Base-by-base conservation (phyloP, 2,329 filamentous ascomycete genomes). In the Malbranchea cinnamomea region DNA sequence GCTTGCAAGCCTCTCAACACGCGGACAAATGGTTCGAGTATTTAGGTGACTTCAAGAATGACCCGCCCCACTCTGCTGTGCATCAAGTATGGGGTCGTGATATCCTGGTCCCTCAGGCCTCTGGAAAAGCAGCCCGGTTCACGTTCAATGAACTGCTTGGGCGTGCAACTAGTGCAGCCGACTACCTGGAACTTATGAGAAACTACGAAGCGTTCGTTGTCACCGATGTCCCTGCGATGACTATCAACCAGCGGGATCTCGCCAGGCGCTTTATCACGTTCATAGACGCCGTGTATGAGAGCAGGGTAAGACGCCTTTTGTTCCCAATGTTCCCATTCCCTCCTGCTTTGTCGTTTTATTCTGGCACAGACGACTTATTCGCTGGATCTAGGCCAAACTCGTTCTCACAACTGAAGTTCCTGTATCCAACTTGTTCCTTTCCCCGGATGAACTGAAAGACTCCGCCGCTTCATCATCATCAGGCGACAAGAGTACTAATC, bases 201-300 rank as follows among this genome's bases (percentile, higher is more conserved):
- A 77, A 77, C 42, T 98, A 95, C 54, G 78, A 94, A 37, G 76
- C 85, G 2, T 95, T 98, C 47, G 72, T 98, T 40, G 71, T 98
- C 6, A 93, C 84, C 0, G 79, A 85, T 30, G 75, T 95, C 1
- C 89, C 89, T 0, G 81, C 78, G 4, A 95, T 98, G 89, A 89
- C 78, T 23, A 71, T 83, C 41, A 72, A 73, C 32, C 74, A 84
- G 47, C 73, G 89, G 12, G 89, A 98, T 57, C 67, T 93, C 22
- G 89, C 89, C 0, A 65, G 89, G 8, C 69, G 89, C 4, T 94
- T 98, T 55, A 98, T 98, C 52, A 98, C 87, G 0, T 94, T 98
- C 44, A 82, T 98, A 41, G 89, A 98, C 51, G 87, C 89, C 4
- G 78, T 94, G 4, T 98, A 98, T 49, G 89, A 98, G 55, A 64